phyloP scores from a whole-genome alignment of 2,329 filamentous ascomycete species.

The Ceratocystis papillata region DNA sequence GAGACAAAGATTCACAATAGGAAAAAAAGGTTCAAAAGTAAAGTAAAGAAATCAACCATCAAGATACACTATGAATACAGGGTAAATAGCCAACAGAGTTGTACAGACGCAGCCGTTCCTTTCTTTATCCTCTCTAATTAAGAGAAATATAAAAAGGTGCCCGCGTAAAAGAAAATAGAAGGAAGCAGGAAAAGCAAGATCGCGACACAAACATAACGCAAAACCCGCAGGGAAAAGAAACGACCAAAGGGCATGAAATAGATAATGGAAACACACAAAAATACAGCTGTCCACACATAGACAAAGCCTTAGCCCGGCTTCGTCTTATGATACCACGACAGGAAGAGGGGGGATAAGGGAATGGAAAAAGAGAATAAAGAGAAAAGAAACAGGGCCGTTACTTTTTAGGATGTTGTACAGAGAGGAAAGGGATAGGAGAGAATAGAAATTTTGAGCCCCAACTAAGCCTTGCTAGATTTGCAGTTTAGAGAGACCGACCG shows the following conservation, averaged over 20 bases:
- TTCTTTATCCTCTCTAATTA: background rate
- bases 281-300: conserved; percentile 6
- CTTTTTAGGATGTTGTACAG: conserved; percentile 18
- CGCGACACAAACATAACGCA: conserved; percentile 6
- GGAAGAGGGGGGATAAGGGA: background rate
- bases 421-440: conserved; percentile 22
- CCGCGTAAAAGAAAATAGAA: background rate
- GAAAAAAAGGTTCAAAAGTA: background rate
- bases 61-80: conserved; percentile 23
- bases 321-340: background rate
- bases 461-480: background rate
- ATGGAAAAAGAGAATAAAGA: background rate
- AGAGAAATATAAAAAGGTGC: background rate
- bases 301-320: background rate
- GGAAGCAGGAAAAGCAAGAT: conserved; percentile 7
- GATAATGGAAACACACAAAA: conserved; percentile 13
- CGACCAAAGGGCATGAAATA: background rate
- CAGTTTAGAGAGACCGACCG: no score
- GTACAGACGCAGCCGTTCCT: conserved; percentile 6
- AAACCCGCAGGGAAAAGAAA: background rate
- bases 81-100: conserved; percentile 19
- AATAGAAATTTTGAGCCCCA: conserved; percentile 12
- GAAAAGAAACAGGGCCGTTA: conserved; percentile 4
- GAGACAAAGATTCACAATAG: no score
- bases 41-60: conserved; percentile 21